Base-by-base conservation (phyloP, 2,329 filamentous ascomycete genomes). In the Simplicillium sp. region DNA sequence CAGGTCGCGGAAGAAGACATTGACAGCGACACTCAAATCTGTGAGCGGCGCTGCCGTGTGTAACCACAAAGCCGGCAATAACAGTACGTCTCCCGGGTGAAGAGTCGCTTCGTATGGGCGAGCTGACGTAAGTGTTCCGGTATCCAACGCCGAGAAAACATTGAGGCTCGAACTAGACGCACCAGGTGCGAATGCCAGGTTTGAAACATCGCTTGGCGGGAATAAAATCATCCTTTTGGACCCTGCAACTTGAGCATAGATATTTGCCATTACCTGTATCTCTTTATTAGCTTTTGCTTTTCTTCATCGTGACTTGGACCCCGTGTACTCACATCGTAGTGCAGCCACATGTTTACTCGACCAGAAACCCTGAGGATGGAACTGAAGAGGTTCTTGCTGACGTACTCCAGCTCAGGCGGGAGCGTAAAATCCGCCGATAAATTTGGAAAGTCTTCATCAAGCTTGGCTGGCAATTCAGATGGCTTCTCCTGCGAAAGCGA, bases 291-390 rank as follows among this genome's bases (percentile, higher is more conserved):
- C 43, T 29, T 9, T 39, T n/a, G 13, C 39, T 25, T 15, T 37
- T 25, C 11, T 18, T 16, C n/a, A 36, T 37, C 7, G 11, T 8
- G 37, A 28, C 12, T 9, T 17, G 11, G 13, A n/a, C 11, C 31
- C 16, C 20, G n/a, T n/a, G 34, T 7, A 59, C 70, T 61, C 57
- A 83, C 80, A 61, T 94, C 86, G 64, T 92, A 94, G 60, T 94
- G 87, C 28, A 94, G 68, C 88, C 89, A 95, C 76, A 95, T 85
- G 33, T 80, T 83, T 11, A 90, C 84, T 2, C 77, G 77, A 1
- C 86, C 86, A 4, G 84, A 90, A 44, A 94, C 80, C 15, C 87
- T 75, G 17, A 94, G 62, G 0, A 88, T 81, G 3, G 85, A 89
- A 56, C 83, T 90, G 55, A 94, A 87, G 3, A 75, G 60, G 46